Evolutionary conservation across 78 protist genomes (phyloP), one percentile per base, ranked within the genome.

Genomic region (Dictyostelium firmibasis): DNA sequence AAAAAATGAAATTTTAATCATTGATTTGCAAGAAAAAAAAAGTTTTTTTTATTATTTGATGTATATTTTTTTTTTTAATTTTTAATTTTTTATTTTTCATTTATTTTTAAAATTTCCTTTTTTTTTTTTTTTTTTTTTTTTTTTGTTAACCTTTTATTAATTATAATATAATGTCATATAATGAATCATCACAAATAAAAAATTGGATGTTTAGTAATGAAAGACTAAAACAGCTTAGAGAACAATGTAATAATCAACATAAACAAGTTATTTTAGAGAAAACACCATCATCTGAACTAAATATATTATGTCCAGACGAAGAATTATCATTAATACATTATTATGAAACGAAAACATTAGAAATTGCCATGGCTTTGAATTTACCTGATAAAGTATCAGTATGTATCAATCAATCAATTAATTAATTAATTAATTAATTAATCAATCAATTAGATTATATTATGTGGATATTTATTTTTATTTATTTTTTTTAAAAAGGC

Each of bases 331-430:
- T 89, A 25, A 10, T 89, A 2, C 38, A 16, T 47, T 35, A 81
- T 23, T 89, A 89, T 70, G 77, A 81, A 81, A 33, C 18, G 1
- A 89, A 81, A 47, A 69, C 74, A 2, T 64, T 70, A 31, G 87
- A 89, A 4, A 47, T 89, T 27, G 77, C 87, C 31, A 50, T 25
- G n/a, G 36, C 29, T 14, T 27, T 81, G n/a, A 89, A 89, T 13
- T 81, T 89, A 81, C 94, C 94, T 27, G 92, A 87, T 9, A 62
- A 78, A 81, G 64, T 89, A 27, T 53, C 50, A 13, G 82, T 77
- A 53, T n/a, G 53, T 75, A 11, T 9, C 4, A 20, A 20, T 5
- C 38, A 38, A 38, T 4, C 43, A 38, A 38, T 4, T 4, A 38
- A 38, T 4, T 4, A 38, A 38, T 4, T 4, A 67, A 23, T n/a